phyloP scores from a whole-genome alignment of 306 rosid species.

The Lathyrus sativus region DNA sequence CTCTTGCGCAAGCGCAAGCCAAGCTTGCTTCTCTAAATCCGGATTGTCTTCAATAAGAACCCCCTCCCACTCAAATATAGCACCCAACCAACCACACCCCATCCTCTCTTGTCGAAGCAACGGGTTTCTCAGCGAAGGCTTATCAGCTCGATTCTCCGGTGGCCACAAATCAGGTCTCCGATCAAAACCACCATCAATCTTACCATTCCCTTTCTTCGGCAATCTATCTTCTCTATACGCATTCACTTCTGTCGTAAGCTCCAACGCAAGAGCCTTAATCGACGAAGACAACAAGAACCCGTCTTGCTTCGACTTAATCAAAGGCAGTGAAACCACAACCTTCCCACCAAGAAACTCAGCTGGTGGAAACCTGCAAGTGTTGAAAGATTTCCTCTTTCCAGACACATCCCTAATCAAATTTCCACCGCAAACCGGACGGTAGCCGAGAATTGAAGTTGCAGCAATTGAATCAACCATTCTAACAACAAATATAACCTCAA shows the following conservation, averaged over 20 bases:
- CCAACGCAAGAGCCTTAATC: conserved; percentile 71
- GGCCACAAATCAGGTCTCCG: conserved; percentile 81
- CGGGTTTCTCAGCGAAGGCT: conserved; percentile 76
- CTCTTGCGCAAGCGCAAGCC: conserved; percentile 81
- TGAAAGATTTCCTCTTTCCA: conserved; percentile 52
- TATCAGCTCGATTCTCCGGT: conserved; percentile 81
- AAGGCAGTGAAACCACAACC: conserved; percentile 48
- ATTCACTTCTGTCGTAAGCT: conserved; percentile 73
- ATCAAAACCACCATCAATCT: conserved; percentile 60
- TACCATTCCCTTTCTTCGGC: conserved; percentile 58
- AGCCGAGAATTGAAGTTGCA: conserved; percentile 71
- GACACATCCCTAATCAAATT: conserved; percentile 49
- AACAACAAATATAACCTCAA: conserved; percentile 14
- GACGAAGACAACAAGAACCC: conserved; percentile 39
- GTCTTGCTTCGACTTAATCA: conserved; percentile 46
- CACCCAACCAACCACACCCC: conserved; percentile 98
- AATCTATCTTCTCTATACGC: conserved; percentile 69
- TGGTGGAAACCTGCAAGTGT: conserved; percentile 40
- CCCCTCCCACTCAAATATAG: conserved; percentile 97
- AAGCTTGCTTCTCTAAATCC: conserved; percentile 82
- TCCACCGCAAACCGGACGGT: conserved; percentile 65
- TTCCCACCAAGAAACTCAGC: conserved; percentile 57
- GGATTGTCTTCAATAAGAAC: conserved; percentile 82
- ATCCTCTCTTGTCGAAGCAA: conserved; percentile 91
- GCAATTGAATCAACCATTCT: conserved; percentile 85